Conservation (phyloP, 2,329 filamentous ascomycete species). For the Hyphodiscus sp. region DNA sequence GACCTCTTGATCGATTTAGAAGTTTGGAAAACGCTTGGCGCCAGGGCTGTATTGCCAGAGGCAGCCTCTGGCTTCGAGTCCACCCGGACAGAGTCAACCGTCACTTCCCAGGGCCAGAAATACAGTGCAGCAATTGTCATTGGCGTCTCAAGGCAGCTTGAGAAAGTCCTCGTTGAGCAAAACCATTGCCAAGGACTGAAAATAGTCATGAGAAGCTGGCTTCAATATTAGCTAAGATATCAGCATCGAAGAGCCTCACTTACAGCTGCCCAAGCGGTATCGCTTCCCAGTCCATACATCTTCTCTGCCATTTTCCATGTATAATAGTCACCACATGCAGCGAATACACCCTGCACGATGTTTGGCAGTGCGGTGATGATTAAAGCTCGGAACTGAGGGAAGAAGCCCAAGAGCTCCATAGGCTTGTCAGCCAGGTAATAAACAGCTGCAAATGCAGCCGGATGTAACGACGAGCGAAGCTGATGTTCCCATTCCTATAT, state of each 20-base stretch:
- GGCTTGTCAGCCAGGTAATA: conserved; percentile 59
- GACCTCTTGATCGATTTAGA: conserved; percentile 30
- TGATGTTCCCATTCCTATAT: conserved; percentile 84
- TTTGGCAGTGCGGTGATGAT: conserved; percentile 69
- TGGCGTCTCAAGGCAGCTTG: conserved; percentile 88
- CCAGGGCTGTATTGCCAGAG: conserved; percentile 8
- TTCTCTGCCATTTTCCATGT: conserved; percentile 76
- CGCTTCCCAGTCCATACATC: conserved; percentile 61
- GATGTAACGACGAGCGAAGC: conserved; percentile 85
- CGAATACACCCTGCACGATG: conserved; percentile 67
- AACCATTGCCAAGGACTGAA: conserved; percentile 95
- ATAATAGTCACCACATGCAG: conserved; percentile 75
- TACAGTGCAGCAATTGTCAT: conserved; percentile 74
- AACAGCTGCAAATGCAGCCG: conserved; percentile 71
- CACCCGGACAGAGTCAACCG: conserved; percentile 29
- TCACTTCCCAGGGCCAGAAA: conserved; percentile 80
- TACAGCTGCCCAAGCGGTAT: conserved; percentile 65
- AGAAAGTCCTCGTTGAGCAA: conserved; percentile 86
- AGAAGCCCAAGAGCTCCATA: conserved; percentile 47
- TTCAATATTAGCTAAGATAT: neutral
- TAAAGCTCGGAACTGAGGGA: conserved; percentile 52
- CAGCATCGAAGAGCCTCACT: conserved; percentile 1
- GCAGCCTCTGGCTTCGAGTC: conserved; percentile 22
- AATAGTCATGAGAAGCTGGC: conserved; percentile 62
- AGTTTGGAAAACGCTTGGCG: conserved; percentile 19